Evolutionary conservation across 306 rosid genomes (phyloP), one percentile per base, ranked within the genome.

Genomic region (Gillenia trifoliata): DNA sequence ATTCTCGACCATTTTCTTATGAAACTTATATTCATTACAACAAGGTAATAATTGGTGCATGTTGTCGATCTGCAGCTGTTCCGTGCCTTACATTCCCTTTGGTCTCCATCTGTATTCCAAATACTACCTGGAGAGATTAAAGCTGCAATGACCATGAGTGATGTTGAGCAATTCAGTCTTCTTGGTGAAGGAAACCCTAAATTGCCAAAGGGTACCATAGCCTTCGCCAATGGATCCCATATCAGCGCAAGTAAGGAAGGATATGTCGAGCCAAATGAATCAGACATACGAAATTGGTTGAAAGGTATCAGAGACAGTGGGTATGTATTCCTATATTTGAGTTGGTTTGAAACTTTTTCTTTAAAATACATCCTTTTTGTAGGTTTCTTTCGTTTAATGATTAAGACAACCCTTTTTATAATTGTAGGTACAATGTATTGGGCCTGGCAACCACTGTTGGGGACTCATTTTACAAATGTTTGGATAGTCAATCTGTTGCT

Each of bases 231-330:
- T 61, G 97, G 92, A 73, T 77, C 90, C 83, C 86, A 83, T 9
- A 31, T 76, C 22, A 88, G 76, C 71, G 71, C 62, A 76, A 80
- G 70, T 75, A 92, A 84, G 83, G 97, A 90, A 87, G 95, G 93
- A 60, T 77, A 78, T 68, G 73, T 79, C 25, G 95, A 94, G 77
- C 75, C 90, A 70, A 91, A 78, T 75, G 97, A 86, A 70, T 77
- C 89, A 54, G 93, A 92, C 65, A 85, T 89, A 72, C 93, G 98
- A 61, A 94, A 94, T 73, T 92, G 97, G 99, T 81, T 92, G 80
- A 94, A 94, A 78, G 92, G 99, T 41, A 84, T 92, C 83, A 85
- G 97, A 87, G 99, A 94, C 80, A 90, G 98, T 72, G 97, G 96
- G 98, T 94, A 87, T 33, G 96, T 80, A 31, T 57, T 64, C 73